Percentiles rank a stretch among this genome's conserved stretches.
phyloP scores from a whole-genome alignment of 768 basidiomycete genomes.

The Boletus reticuloceps region DNA sequence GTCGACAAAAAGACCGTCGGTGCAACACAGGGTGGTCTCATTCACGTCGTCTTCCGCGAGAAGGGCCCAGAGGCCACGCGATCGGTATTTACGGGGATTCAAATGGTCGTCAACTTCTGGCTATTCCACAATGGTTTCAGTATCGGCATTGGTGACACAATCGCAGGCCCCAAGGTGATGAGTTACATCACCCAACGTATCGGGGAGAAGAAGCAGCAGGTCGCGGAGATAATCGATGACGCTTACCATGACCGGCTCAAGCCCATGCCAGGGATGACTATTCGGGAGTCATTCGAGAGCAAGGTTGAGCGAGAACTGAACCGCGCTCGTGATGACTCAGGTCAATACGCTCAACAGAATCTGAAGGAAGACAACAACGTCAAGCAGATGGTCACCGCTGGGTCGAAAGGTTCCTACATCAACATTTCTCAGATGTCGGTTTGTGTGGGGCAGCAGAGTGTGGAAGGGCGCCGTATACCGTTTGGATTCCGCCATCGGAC shows the following conservation, averaged over 20 bases:
- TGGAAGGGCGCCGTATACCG: slow-evolving; percentile 97
- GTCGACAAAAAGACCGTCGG: slow-evolving; percentile 99
- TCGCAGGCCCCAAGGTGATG: slow-evolving; percentile 91
- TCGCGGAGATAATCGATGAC: slow-evolving; percentile 74
- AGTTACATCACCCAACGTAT: slow-evolving; percentile 80
- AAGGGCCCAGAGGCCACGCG: slow-evolving; percentile 92
- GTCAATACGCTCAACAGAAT: slow-evolving; percentile 94
- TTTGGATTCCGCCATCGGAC: slow-evolving; percentile 98
- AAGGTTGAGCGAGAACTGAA: slow-evolving; percentile 89
- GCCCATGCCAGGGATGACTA: slow-evolving; percentile 95
- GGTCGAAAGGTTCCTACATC: slow-evolving; percentile 98
- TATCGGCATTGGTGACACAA: slow-evolving; percentile 98
- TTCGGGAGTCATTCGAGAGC: slow-evolving; percentile 97
- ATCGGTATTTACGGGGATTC: slow-evolving; percentile 88
- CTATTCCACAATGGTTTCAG: slow-evolving; percentile 98
- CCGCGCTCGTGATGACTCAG: slow-evolving; percentile 90
- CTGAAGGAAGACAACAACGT: slow-evolving; percentile 99
- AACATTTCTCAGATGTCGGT: slow-evolving; percentile 99
- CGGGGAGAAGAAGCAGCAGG: slow-evolving; percentile 73
- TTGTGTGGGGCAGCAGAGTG: slow-evolving; percentile 97
- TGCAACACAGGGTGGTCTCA: slow-evolving; percentile 88
- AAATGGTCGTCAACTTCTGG: slow-evolving; percentile 98
- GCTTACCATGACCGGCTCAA: slow-evolving; percentile 87
- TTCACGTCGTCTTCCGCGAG: slow-evolving; percentile 97
- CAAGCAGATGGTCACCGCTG: slow-evolving; percentile 99